phyloP scores from a whole-genome alignment of 257 asterid species.

The Rehmannia glutinosa region DNA sequence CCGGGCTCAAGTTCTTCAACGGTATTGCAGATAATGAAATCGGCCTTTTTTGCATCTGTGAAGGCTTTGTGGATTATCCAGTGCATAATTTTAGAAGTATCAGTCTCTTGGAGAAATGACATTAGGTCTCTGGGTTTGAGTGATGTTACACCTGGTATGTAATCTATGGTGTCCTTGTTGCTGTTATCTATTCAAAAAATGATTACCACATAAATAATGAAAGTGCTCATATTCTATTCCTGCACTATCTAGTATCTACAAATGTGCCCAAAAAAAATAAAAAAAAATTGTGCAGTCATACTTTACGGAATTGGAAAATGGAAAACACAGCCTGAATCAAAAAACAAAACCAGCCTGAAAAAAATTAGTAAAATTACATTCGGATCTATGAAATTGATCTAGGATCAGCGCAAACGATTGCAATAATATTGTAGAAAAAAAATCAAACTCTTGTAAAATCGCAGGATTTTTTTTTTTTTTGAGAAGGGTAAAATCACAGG shows the following conservation, averaged over 20 bases:
- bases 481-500: too few species aligned
- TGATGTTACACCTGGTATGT: conserved; percentile 46
- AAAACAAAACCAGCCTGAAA: too few species aligned
- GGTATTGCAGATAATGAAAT: conserved; percentile 45
- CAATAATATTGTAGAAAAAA: too few species aligned
- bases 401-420: too few species aligned
- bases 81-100: conserved; percentile 14
- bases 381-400: too few species aligned
- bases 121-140: conserved; percentile 33
- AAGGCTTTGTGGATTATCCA: conserved; percentile 38
- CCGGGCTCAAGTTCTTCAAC: conserved; percentile 43
- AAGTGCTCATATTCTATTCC: too few species aligned
- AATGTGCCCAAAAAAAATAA: background rate
- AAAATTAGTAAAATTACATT: too few species aligned
- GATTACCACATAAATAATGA: background rate
- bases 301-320: too few species aligned
- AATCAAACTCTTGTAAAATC: too few species aligned
- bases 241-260: too few species aligned
- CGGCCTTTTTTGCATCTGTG: conserved; percentile 33
- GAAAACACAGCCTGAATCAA: too few species aligned
- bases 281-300: background rate
- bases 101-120: conserved; percentile 36
- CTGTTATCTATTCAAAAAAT: background rate
- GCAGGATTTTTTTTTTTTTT: too few species aligned
- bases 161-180: conserved; percentile 29